These are phyloP conservation scores for Lipomyces mesembrius DNA, from an alignment of 805 yeast genomes.

Conservation along the genomic window DNA sequence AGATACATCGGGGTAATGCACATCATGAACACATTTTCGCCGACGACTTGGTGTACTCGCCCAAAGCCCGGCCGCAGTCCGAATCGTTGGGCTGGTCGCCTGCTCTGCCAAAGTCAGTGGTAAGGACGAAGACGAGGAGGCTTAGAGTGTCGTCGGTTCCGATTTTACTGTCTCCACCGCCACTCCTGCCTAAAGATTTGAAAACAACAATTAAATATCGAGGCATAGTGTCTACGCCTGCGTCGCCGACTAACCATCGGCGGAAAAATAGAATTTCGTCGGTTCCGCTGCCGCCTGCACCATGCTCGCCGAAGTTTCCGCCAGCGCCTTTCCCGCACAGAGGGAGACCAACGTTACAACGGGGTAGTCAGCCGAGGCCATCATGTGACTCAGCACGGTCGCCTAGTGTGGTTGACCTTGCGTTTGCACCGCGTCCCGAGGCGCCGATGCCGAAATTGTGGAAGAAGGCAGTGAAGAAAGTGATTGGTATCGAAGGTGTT, in stretches of 20 bases:
- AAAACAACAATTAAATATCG: background rate
- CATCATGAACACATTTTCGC: conserved; percentile 31
- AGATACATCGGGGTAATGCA: conserved; percentile 22
- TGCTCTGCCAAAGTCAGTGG: background rate
- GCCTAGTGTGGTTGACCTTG: background rate
- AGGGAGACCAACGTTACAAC: background rate
- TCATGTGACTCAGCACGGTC: background rate
- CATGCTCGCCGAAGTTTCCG: background rate
- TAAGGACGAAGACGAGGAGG: background rate
- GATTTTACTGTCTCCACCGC: background rate
- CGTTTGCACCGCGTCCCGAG: background rate
- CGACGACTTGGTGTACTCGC: conserved; percentile 8
- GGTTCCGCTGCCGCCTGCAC: background rate
- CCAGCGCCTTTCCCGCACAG: background rate
- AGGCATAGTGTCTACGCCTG: background rate
- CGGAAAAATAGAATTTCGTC: background rate
- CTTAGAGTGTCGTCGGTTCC: background rate
- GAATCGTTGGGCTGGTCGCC: background rate
- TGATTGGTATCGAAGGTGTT: conserved; percentile 17
- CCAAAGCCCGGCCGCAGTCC: background rate
- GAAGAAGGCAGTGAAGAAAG: conserved; percentile 17
- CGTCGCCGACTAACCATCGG: background rate
- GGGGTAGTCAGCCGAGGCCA: background rate
- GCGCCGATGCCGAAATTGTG: conserved; percentile 10
- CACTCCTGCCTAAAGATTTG: background rate